phyloP scores from a whole-genome alignment of 768 basidiomycete genomes.

The Hydnomerulius pinastri region DNA sequence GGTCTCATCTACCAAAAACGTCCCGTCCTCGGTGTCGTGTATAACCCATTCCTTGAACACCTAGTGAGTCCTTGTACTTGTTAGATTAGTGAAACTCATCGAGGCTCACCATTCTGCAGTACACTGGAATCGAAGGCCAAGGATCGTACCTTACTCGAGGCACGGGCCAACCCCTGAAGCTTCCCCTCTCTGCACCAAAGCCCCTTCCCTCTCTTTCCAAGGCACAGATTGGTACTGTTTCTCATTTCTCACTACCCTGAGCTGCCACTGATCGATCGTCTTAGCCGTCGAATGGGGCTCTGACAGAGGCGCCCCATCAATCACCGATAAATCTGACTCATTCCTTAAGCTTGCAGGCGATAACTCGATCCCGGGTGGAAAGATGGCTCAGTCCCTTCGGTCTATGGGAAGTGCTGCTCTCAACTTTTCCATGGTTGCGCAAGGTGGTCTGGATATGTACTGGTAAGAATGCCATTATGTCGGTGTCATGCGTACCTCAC shows the following conservation, averaged over 20 bases:
- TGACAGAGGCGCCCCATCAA: conserved; percentile 57
- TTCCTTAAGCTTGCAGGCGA: conserved; percentile 79
- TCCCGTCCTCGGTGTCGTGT: conserved; percentile 89
- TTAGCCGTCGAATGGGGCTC: conserved; percentile 88
- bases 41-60: conserved; percentile 88
- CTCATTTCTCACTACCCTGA: too few species aligned
- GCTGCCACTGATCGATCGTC: conserved; percentile 7
- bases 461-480: conserved; percentile 53
- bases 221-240: conserved; percentile 60
- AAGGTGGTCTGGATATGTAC: conserved; percentile 85
- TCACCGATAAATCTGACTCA: conserved; percentile 61
- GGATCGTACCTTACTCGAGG: conserved; percentile 75
- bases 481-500: background rate
- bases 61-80: conserved; percentile 44
- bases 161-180: conserved; percentile 44
- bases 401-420: conserved; percentile 84
- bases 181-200: conserved; percentile 68
- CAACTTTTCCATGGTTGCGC: conserved; percentile 83
- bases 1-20: conserved; percentile 82
- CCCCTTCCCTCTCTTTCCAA: conserved; percentile 68
- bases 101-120: conserved; percentile 40
- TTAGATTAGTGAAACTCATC: background rate
- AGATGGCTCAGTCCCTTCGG: conserved; percentile 84
- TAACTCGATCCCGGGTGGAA: conserved; percentile 63
- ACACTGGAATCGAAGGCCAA: conserved; percentile 75